Conservation (phyloP, 148 eudicot species). For the Nyssa sinensis region DNA sequence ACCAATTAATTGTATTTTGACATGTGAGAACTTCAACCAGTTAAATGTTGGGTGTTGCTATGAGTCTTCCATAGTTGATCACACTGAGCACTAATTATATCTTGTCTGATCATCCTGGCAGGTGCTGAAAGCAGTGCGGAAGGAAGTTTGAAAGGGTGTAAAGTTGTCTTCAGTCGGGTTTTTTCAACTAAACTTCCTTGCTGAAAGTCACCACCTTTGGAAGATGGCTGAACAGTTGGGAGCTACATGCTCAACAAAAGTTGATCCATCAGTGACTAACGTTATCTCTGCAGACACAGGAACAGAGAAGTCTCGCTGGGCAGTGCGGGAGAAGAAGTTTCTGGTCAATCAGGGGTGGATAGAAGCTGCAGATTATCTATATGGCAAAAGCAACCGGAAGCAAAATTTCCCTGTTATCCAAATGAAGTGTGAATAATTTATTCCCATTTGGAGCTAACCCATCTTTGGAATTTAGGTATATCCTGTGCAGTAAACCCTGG, state of each 20-base stretch:
- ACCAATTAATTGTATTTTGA: not conserved
- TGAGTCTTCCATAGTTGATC: not conserved
- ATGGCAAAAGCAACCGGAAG: constrained; percentile 71
- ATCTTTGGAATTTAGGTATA: too few relatives aligned
- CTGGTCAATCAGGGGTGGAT: constrained; percentile 74
- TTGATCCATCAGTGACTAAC: constrained; percentile 58
- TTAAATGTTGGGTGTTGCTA: too few relatives aligned
- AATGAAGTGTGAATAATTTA: constrained; percentile 22
- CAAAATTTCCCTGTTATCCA: constrained; percentile 61
- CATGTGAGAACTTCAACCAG: not conserved
- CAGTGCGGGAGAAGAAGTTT: constrained; percentile 52
- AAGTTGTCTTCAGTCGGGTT: constrained; percentile 68
- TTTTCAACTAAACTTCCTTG: constrained; percentile 41
- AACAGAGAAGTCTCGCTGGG: constrained; percentile 82
- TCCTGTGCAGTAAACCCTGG: too few relatives aligned
- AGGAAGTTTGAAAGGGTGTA: constrained; percentile 59
- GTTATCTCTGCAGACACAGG: constrained; percentile 61
- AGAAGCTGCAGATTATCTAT: constrained; percentile 61
- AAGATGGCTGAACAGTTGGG: constrained; percentile 76
- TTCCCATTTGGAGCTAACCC: not conserved
- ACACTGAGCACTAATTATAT: not conserved
- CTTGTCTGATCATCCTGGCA: constrained; percentile 21
- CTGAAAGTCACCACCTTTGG: constrained; percentile 61
- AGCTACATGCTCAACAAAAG: constrained; percentile 54
- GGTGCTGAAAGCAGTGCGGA: constrained; percentile 59